A percentile compares a stretch with the other conserved stretches of the same genome.
Conservation (phyloP, 2,329 filamentous ascomycete genomes). For the Verticillium nubilum region DNA sequence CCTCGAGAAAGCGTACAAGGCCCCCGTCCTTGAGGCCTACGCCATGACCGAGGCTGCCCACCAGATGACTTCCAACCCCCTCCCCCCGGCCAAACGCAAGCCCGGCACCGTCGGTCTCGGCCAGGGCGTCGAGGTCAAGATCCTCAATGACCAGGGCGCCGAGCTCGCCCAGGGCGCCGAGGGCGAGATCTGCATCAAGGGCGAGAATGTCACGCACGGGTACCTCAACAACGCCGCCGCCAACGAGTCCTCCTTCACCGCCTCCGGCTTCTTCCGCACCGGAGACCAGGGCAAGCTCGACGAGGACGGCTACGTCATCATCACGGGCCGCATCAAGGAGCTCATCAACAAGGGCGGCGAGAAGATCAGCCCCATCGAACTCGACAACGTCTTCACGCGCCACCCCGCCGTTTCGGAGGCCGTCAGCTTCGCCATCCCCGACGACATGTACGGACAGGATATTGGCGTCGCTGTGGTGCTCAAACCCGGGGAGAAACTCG, state of each 20-base stretch:
- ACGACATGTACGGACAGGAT: conserved; percentile 80
- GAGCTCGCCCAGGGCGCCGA: conserved; percentile 65
- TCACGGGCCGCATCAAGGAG: conserved; percentile 91
- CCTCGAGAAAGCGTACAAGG: conserved; percentile 68
- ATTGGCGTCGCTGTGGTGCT: conserved; percentile 72
- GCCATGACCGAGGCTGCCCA: conserved; percentile 90
- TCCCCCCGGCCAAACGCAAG: conserved; percentile 66
- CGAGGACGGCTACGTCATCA: conserved; percentile 73
- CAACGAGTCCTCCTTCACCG: conserved; percentile 68
- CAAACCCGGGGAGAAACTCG: conserved; percentile 55
- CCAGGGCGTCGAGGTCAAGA: conserved; percentile 76
- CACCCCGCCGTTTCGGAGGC: conserved; percentile 70
- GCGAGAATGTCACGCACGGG: conserved; percentile 77
- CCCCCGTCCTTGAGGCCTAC: conserved; percentile 83
- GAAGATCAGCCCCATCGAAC: conserved; percentile 83
- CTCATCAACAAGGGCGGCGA: conserved; percentile 87
- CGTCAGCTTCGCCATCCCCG: conserved; percentile 77
- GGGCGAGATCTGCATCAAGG: conserved; percentile 77
- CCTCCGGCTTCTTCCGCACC: conserved; percentile 78
- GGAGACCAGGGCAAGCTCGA: conserved; percentile 82
- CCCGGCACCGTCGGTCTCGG: conserved; percentile 79
- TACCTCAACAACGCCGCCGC: conserved; percentile 80
- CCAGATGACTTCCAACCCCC: conserved; percentile 74
- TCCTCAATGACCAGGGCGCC: conserved; percentile 64
- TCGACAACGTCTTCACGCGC: conserved; percentile 76